Evolutionary conservation across 441 rosid genomes (phyloP).

Genomic region (Erodium trifolium): DNA sequence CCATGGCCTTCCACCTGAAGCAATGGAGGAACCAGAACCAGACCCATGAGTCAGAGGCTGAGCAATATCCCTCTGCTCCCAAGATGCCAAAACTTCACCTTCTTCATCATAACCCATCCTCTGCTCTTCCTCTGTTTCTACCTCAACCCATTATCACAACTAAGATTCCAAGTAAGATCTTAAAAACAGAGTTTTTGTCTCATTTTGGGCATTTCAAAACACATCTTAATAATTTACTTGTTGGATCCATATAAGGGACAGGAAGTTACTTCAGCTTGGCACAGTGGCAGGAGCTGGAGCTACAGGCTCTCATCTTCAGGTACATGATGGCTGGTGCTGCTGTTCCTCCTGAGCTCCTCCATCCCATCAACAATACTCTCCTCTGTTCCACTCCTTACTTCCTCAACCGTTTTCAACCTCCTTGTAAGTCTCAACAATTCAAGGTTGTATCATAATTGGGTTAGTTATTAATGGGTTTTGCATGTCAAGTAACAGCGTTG

Average conservation of each 20-base stretch:
- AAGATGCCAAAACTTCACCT: slow-evolving; percentile 52
- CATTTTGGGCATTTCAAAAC: no score
- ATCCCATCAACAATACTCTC: slow-evolving; percentile 69
- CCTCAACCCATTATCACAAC: slow-evolving; percentile 43
- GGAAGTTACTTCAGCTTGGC: slow-evolving; percentile 66
- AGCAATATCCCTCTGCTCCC: slow-evolving; percentile 29
- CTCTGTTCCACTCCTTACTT: slow-evolving; percentile 48
- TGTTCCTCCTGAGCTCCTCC: slow-evolving; percentile 76
- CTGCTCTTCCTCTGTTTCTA: slow-evolving; percentile 57
- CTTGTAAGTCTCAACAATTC: slow-evolving; percentile 43
- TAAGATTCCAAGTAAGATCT: slow-evolving; percentile 46
- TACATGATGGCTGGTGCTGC: slow-evolving; percentile 75
- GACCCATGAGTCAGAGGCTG: slow-evolving; percentile 40
- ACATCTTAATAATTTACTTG: no score
- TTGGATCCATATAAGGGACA: slow-evolving; percentile 2
- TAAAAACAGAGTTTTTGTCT: not conserved
- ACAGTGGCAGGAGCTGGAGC: slow-evolving; percentile 89
- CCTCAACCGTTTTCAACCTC: slow-evolving; percentile 54
- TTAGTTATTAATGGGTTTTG: not conserved
- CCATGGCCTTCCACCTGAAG: slow-evolving; percentile 84
- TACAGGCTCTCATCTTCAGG: slow-evolving; percentile 84
- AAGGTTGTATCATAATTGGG: no score
- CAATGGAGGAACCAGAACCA: slow-evolving; percentile 64
- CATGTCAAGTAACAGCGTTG: slow-evolving; percentile 21
- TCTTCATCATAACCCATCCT: slow-evolving; percentile 21